phyloP scores from a whole-genome alignment of 2,329 filamentous ascomycete genomes.

The Trichoderma asperellum region DNA sequence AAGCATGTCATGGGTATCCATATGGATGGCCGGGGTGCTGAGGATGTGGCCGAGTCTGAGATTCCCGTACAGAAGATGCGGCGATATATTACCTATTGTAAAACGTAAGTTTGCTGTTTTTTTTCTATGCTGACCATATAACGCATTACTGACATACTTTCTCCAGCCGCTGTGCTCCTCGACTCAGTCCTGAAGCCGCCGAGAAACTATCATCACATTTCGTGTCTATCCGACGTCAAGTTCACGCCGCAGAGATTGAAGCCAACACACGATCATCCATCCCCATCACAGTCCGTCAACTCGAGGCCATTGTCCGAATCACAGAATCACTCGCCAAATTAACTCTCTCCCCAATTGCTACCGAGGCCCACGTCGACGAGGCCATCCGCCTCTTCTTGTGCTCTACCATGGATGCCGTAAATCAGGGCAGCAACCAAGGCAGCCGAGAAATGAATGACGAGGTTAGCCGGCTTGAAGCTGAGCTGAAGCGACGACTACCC shows the following conservation, averaged over 20 bases:
- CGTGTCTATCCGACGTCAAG: constrained; percentile 91
- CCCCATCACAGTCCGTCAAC: constrained; percentile 94
- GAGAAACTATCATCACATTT: constrained; percentile 98
- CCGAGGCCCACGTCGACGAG: constrained; percentile 92
- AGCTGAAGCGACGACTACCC: constrained; percentile 82
- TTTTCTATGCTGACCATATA: background rate
- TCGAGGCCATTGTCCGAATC: constrained; percentile 96
- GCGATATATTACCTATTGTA: constrained; percentile 96
- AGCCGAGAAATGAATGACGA: constrained; percentile 92
- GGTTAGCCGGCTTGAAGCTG: constrained; percentile 81
- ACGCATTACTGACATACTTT: background rate
- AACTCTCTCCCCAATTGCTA: constrained; percentile 81
- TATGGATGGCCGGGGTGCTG: constrained; percentile 83
- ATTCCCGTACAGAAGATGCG: constrained; percentile 97
- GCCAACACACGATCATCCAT: constrained; percentile 91
- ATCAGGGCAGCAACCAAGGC: constrained; percentile 81
- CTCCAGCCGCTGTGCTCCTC: constrained; percentile 81
- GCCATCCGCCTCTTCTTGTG: constrained; percentile 96
- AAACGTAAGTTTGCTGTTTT: constrained; percentile 66
- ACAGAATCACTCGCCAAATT: constrained; percentile 95
- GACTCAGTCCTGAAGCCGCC: constrained; percentile 85
- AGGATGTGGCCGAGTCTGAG: constrained; percentile 83
- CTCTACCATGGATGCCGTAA: constrained; percentile 96
- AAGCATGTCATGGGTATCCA: constrained; percentile 97
- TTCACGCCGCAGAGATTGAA: constrained; percentile 87